Conservation (phyloP, 805 yeast species). For the Candida morakotiae region DNA sequence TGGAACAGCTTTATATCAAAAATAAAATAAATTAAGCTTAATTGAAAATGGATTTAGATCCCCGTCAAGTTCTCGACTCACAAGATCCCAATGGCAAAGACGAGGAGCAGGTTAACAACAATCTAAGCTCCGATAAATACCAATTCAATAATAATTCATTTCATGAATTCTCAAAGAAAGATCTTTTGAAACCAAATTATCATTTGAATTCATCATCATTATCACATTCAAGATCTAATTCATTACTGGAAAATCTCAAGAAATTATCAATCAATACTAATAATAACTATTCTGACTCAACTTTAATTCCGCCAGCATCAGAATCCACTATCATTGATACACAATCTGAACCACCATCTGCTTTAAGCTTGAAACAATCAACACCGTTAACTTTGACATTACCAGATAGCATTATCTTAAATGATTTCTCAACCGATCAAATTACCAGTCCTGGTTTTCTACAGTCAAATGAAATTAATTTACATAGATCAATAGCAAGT, state of each 20-base stretch:
- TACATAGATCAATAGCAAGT: constrained; percentile 6
- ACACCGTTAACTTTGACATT: not conserved
- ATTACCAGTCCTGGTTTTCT: constrained; percentile 1
- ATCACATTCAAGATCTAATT: not conserved
- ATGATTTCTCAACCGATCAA: constrained; percentile 4
- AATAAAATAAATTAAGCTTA: too few relatives aligned
- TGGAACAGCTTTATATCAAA: too few relatives aligned
- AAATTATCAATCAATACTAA: not conserved
- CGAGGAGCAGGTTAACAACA: too few relatives aligned
- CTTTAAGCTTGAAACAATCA: constrained; percentile 1
- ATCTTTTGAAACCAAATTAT: not conserved
- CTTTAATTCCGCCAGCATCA: not conserved
- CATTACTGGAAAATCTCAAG: not conserved
- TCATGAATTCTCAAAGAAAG: not conserved
- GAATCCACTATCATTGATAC: too few relatives aligned
- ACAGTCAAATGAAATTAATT: not conserved
- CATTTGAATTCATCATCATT: not conserved
- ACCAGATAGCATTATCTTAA: constrained; percentile 1
- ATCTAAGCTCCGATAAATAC: too few relatives aligned
- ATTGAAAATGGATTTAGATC: too few relatives aligned
- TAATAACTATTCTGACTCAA: not conserved
- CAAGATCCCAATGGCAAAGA: too few relatives aligned
- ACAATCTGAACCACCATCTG: constrained; percentile 3
- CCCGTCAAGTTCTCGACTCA: too few relatives aligned
- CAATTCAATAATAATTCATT: not conserved